A percentile compares a stretch with the other conserved stretches of the same genome.
Conservation (phyloP, 805 yeast genomes). For the Candida pseudoglaebosa region DNA sequence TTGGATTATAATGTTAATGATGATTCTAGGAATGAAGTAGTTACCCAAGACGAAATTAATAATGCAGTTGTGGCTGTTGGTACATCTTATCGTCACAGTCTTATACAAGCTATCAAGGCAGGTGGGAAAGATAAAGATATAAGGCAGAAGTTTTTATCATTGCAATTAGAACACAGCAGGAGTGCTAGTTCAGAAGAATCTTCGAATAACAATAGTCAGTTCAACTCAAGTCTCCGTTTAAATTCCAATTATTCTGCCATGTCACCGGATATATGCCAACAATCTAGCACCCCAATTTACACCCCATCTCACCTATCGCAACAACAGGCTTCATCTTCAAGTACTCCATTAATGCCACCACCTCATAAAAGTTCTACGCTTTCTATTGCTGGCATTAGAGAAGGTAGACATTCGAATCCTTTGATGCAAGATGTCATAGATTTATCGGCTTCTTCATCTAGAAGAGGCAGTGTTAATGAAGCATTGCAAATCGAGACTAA, state of each 20-base stretch:
- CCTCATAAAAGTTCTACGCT: conserved; percentile 15
- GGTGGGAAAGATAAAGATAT: conserved; percentile 24
- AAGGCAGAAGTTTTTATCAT: conserved; percentile 15
- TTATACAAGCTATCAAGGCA: conserved; percentile 40
- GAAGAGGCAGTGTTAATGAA: conserved; percentile 30
- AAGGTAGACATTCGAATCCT: conserved; percentile 21
- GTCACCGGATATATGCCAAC: conserved; percentile 26
- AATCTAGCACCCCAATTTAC: conserved; percentile 12
- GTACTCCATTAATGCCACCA: conserved; percentile 7
- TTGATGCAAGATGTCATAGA: conserved; percentile 34
- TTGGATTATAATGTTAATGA: conserved; percentile 19
- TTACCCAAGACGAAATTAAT: conserved; percentile 64
- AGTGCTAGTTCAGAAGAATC: conserved; percentile 32
- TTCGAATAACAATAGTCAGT: conserved; percentile 13
- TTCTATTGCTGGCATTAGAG: conserved; percentile 25
- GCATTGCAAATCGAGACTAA: conserved; percentile 45
- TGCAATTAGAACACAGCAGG: conserved; percentile 21
- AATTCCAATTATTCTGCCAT: conserved; percentile 24
- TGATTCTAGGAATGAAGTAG: conserved; percentile 38
- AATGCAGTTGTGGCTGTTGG: conserved; percentile 84
- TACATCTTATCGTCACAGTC: conserved; percentile 50
- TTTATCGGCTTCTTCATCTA: conserved; percentile 22
- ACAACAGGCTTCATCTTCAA: conserved; percentile 8
- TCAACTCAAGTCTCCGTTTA: conserved; percentile 13
- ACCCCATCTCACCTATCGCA: conserved; percentile 18